phyloP scores from a whole-genome alignment of 2,329 filamentous ascomycete species.

The Fusarium bulbicola region DNA sequence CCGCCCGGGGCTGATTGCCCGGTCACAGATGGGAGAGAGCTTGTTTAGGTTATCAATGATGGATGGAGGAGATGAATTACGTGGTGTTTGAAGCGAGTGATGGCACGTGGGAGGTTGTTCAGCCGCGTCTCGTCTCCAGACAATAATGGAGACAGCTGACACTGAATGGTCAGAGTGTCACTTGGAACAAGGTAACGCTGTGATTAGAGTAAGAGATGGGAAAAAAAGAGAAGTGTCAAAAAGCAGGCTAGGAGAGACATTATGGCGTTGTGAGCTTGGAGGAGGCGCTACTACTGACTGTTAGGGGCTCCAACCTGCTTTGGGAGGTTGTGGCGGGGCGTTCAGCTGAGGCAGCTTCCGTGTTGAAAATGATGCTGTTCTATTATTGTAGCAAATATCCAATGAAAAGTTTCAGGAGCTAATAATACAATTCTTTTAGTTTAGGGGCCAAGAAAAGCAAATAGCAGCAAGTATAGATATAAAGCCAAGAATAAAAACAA shows the following conservation, averaged over 20 bases:
- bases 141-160: background rate
- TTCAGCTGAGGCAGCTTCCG: conserved; percentile 32
- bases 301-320: conserved; percentile 34
- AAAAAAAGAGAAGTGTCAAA: conserved; percentile 1
- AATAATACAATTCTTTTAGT: background rate
- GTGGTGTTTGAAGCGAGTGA: conserved; percentile 2
- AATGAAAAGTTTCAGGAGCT: background rate
- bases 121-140: background rate
- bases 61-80: background rate
- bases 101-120: background rate
- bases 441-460: background rate
- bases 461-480: background rate
- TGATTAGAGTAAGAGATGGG: background rate
- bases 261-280: conserved; percentile 28
- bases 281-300: conserved; percentile 33
- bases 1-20: conserved; percentile 22
- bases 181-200: background rate
- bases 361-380: background rate
- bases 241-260: conserved; percentile 10
- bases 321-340: conserved; percentile 24
- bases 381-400: background rate
- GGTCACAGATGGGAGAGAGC: conserved; percentile 9
- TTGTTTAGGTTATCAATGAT: background rate
- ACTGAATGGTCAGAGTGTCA: background rate
- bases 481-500: background rate